These are phyloP conservation scores for Discostella stelligera DNA, from an alignment of 352 stramenopile species.

Conservation along the genomic window DNA sequence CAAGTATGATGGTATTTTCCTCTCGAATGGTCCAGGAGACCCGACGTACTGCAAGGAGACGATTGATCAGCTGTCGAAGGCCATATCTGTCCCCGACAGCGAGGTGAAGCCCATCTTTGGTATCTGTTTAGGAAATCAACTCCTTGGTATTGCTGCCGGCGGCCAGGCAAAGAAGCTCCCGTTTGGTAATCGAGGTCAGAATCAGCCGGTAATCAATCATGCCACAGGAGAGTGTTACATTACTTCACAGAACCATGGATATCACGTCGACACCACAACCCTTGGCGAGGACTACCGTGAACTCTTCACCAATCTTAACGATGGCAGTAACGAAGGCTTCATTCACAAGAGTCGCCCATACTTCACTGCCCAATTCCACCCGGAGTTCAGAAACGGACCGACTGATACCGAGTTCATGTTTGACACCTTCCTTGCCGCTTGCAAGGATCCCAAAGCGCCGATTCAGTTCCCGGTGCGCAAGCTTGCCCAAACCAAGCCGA, in stretches of 20 bases:
- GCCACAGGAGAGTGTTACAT: conserved; percentile 97
- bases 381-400: conserved; percentile 93
- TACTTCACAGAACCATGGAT: conserved; percentile 98
- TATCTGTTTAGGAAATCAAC: conserved; percentile 98
- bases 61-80: conserved; percentile 88
- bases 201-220: conserved; percentile 96
- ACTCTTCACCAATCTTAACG: conserved; percentile 98
- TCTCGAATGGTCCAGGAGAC: conserved; percentile 96
- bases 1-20: conserved; percentile 96
- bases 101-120: conserved; percentile 94
- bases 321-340: conserved; percentile 98
- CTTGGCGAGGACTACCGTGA: conserved; percentile 92
- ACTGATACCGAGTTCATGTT: conserved; percentile 94
- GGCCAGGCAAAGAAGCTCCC: conserved; percentile 95
- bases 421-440: conserved; percentile 89
- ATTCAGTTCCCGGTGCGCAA: conserved; percentile 62
- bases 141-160: conserved; percentile 92
- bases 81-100: conserved; percentile 85
- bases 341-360: conserved; percentile 95
- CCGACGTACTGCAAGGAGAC: conserved; percentile 92
- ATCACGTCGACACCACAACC: conserved; percentile 89
- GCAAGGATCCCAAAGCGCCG: conserved; percentile 53
- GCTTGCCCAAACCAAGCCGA: conserved; percentile 69
- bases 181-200: conserved; percentile 98
- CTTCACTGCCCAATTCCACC: conserved; percentile 98